Base-by-base conservation (phyloP, 1,139 yeast genomes). In the Kazachstania sp. region DNA sequence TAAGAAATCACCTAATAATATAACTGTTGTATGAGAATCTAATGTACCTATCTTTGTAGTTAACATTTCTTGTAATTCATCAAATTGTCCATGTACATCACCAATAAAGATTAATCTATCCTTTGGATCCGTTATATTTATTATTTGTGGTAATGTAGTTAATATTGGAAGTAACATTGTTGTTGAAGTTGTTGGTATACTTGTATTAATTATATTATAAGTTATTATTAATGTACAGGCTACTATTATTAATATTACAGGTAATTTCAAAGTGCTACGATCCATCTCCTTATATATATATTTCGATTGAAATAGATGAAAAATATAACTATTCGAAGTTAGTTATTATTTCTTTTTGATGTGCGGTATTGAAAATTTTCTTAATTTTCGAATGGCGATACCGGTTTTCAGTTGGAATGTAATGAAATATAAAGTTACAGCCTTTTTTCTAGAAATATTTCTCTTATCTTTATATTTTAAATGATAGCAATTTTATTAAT, bases 71-170 rank as follows among this genome's bases (percentile, higher is more conserved):
- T 64, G 60, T 49, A 88, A 70, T 57, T 79, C 77, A 3, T 68
- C 67, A 54, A 72, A 78, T 57, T 83, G 81, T 2, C 97, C 97
- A 65, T 90, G 97, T 26, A 90, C 78, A 64, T 90, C 97, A 3
- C 97, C 97, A 32, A 90, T 72, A 48, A 88, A 62, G 15, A 90
- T 72, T 31, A 84, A 57, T 35, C 47, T 39, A 2, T 43, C 37
- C 4, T 35, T 30, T 20, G 51, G 54, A 32, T 45, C 49, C 2
- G 37, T 30, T 12, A 51, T 37, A 12, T 15, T 37, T 4, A 42
- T 20, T 2, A 43, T 35, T 13, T 43, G 36, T 11, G 37, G 26
- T 18, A 50, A 16, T 2, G 51, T 48, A 4, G 29, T 32, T 12
- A 50, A 40, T 4, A 37, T 20, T 2, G 49, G 50, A 34, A 49